phyloP scores from a whole-genome alignment of 257 asterid genomes.

The Vinca minor region DNA sequence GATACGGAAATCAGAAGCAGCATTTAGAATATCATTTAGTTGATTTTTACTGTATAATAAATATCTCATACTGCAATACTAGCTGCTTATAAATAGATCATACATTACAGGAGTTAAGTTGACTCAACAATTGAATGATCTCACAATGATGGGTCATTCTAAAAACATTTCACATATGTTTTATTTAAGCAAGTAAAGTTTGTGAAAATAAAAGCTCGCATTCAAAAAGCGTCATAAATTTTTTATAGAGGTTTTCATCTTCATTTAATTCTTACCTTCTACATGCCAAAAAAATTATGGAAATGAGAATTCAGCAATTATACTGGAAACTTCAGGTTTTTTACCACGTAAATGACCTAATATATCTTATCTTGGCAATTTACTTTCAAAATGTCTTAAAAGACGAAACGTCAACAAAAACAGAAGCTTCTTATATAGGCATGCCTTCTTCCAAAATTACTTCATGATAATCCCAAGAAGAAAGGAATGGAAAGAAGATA shows the following conservation, averaged over 20 bases:
- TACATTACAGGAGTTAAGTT: not conserved
- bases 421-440: not conserved
- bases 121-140: not conserved
- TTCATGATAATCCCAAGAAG: not conserved
- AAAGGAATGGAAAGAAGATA: not conserved
- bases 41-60: not conserved
- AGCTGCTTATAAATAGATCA: not conserved
- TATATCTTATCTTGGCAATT: not conserved
- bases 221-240: not conserved
- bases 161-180: not conserved
- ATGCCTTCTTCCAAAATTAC: not conserved
- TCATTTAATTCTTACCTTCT: not conserved
- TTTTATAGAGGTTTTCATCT: not conserved
- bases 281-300: not conserved
- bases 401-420: not conserved
- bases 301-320: not conserved
- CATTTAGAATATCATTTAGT: not conserved
- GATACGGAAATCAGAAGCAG: slow-evolving; percentile 1
- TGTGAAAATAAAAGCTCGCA: not conserved
- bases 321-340: not conserved
- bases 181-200: not conserved
- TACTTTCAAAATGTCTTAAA: not conserved
- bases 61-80: not conserved
- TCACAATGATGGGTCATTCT: not conserved
- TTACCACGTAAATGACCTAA: not conserved